Conservation (phyloP, 306 rosid genomes). For the Cucumis sativus region Cucumber_9930_V3 NC_026657.2:11056501-11057000, state of each 20-base stretch:
- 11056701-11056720: slow-evolving; percentile 2
- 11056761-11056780: slow-evolving; percentile 87
- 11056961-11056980: slow-evolving; percentile 85
- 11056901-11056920: slow-evolving; percentile 83
- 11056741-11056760: slow-evolving; percentile 50
- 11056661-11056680: background rate
- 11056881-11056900: slow-evolving; percentile 61
- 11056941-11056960: slow-evolving; percentile 35
- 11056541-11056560: background rate
- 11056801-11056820: slow-evolving; percentile 61
- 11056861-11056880: slow-evolving; percentile 32
- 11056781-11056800: slow-evolving; percentile 59
- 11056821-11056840: slow-evolving; percentile 28
- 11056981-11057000: slow-evolving; percentile 76
- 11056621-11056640: background rate
- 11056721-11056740: slow-evolving; percentile 30
- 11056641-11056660: slow-evolving; percentile 8
- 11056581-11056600: slow-evolving; percentile 3
- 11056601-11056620: background rate
- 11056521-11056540: slow-evolving; percentile 4
- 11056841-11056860: slow-evolving; percentile 9
- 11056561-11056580: background rate
- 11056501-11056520: background rate
- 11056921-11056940: slow-evolving; percentile 22
- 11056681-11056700: background rate